Percentiles rank a stretch among this genome's conserved stretches.
These are phyloP conservation scores for Penicillium manginii DNA, from an alignment of 495 filamentous ascomycete genomes.

Conservation along the genomic window DNA sequence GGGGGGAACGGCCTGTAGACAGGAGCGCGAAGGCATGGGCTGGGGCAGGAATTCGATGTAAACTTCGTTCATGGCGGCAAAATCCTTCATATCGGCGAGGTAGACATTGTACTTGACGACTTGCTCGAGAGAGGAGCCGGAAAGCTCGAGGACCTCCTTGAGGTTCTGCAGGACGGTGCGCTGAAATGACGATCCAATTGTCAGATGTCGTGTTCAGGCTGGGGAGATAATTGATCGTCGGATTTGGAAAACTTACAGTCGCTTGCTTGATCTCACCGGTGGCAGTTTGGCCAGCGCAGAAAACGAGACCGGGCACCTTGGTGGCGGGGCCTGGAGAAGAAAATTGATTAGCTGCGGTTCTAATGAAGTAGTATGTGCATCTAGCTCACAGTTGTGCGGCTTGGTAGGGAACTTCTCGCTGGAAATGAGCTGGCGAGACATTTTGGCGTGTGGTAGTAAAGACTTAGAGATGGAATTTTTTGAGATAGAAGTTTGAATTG, in stretches of 20 bases:
- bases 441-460: conserved; percentile 19
- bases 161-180: conserved; percentile 58
- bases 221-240: not conserved
- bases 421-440: conserved; percentile 47
- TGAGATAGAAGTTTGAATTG: not conserved
- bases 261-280: conserved; percentile 47
- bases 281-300: conserved; percentile 45
- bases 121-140: conserved; percentile 61
- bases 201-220: not conserved
- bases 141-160: conserved; percentile 63
- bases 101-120: conserved; percentile 74
- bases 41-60: conserved; percentile 48
- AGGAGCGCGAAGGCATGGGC: conserved; percentile 45
- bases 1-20: conserved; percentile 41
- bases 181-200: conserved; percentile 3
- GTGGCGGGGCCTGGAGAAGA: conserved; percentile 33
- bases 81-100: conserved; percentile 70
- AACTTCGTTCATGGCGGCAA: conserved; percentile 64
- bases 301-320: conserved; percentile 45
- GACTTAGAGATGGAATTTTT: not conserved
- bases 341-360: not conserved
- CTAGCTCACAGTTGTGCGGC: conserved; percentile 42
- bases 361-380: not conserved
- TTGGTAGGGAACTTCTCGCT: conserved; percentile 46
- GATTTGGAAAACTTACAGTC: conserved; percentile 32